Conservation (phyloP, 495 filamentous ascomycete species). For the Aspergillus nanangensis region DNA sequence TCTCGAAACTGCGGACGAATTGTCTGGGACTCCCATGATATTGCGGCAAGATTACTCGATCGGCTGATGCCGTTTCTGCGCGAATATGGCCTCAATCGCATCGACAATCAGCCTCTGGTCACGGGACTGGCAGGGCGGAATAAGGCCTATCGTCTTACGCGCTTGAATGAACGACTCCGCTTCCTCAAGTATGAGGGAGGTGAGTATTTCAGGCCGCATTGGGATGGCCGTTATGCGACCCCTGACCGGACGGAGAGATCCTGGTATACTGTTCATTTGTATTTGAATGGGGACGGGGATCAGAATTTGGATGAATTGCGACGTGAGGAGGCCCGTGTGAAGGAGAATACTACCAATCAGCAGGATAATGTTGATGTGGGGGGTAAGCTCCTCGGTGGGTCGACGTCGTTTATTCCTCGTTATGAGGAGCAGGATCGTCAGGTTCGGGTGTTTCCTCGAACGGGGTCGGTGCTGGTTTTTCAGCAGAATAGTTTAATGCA, state of each 20-base stretch:
- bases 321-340: slow-evolving; percentile 16
- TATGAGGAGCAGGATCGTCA: slow-evolving; percentile 35
- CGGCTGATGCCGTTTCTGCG: slow-evolving; percentile 49
- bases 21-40: slow-evolving; percentile 61
- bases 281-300: slow-evolving; percentile 63
- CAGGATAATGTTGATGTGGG: slow-evolving; percentile 9
- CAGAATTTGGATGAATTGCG: slow-evolving; percentile 33
- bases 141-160: slow-evolving; percentile 50
- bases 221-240: slow-evolving; percentile 64
- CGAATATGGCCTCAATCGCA: slow-evolving; percentile 25
- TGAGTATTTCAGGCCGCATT: slow-evolving; percentile 76
- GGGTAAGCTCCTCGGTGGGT: slow-evolving; percentile 43
- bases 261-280: slow-evolving; percentile 76
- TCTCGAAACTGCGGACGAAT: slow-evolving; percentile 70
- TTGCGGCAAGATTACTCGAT: slow-evolving; percentile 58
- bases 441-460: slow-evolving; percentile 61
- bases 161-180: slow-evolving; percentile 73
- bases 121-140: slow-evolving; percentile 42
- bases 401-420: slow-evolving; percentile 57
- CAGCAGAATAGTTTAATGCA: slow-evolving; percentile 67
- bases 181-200: slow-evolving; percentile 75
- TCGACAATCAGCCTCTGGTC: slow-evolving; percentile 36
- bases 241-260: slow-evolving; percentile 55
- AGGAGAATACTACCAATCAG: background rate
- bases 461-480: slow-evolving; percentile 70